Base-by-base conservation (phyloP, 2,329 filamentous ascomycete genomes). In the Exophiala sp. region DNA sequence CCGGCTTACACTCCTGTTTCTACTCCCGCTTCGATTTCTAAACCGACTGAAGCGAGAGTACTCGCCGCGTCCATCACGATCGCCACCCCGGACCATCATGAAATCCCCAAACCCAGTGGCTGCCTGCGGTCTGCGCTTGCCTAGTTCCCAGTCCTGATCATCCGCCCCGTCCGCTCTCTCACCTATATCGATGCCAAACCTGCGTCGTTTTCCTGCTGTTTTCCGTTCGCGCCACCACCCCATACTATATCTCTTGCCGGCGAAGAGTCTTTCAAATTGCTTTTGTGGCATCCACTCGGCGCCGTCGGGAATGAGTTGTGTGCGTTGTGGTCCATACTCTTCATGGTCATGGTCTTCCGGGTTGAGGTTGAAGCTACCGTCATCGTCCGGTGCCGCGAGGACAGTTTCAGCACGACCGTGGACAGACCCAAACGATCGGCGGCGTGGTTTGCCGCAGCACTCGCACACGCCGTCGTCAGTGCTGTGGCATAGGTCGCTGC, bases 371-470 rank as follows among this genome's bases (percentile, higher is more conserved):
- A 16, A 16, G 14, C 13, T 16, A 34, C 30, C 30, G 14, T 6
- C 19, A 6, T 60, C 58, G 9, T 60, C 53, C 2, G 48, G 44
- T 22, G 47, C 44, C 6, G 48, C 50, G 16, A 56, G 52, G 19
- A 59, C 55, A 10, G 50, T 55, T 35, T 58, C 56, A 7, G 55
- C 38, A 24, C 48, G 41, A 13, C 18, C 39, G 11, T 24, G 24
- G 3, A 10, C 34, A 22, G 53, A 38, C 9, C 51, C 52, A 21
- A 57, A 53, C 8, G 48, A 52, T 24, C 56, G 52, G 2, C 57
- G 56, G 13, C 57, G 55, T 14, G 52, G 49, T 45, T 59, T 60
- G 21, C 59, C 59, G 46, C 59, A 61, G 46, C 59, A 58, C 42
- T 61, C 57, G 40, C 57, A 61, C 7, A 58, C 37, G 13, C 56